Conservation (phyloP, 805 yeast genomes). For the Torulaspora delbrueckii region DNA sequence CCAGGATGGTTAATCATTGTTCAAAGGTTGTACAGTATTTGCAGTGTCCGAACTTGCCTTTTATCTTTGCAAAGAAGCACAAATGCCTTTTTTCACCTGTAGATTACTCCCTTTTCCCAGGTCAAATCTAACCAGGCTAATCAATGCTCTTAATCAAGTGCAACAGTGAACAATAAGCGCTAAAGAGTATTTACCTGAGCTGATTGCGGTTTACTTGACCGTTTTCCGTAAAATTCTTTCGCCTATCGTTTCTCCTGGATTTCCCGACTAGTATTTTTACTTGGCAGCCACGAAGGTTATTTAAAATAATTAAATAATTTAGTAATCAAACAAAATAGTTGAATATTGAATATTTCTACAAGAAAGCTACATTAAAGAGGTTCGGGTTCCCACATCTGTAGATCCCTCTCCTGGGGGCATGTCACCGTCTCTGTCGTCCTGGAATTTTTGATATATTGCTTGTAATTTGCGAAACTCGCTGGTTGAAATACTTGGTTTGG, state of each 20-base stretch:
- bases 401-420: slow-evolving; percentile 84
- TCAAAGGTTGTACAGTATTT: background rate
- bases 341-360: no score
- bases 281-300: background rate
- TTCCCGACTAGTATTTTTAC: background rate
- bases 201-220: background rate
- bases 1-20: background rate
- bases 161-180: background rate
- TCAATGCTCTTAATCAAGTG: background rate
- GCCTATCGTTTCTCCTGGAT: background rate
- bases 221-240: background rate
- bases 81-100: background rate
- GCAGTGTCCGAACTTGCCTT: background rate
- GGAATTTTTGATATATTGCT: slow-evolving; percentile 64
- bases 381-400: slow-evolving; percentile 76
- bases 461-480: slow-evolving; percentile 62
- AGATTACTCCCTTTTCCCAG: background rate
- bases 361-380: slow-evolving; percentile 47
- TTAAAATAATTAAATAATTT: no score
- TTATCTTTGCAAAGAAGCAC: background rate
- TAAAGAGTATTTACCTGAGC: background rate
- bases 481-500: slow-evolving; percentile 83
- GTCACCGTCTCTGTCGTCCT: slow-evolving; percentile 73
- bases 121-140: background rate
- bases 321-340: no score